Percentiles rank a stretch among this genome's conserved stretches.
phyloP scores from a whole-genome alignment of 257 asterid genomes.

The Jasminum sambac region DNA sequence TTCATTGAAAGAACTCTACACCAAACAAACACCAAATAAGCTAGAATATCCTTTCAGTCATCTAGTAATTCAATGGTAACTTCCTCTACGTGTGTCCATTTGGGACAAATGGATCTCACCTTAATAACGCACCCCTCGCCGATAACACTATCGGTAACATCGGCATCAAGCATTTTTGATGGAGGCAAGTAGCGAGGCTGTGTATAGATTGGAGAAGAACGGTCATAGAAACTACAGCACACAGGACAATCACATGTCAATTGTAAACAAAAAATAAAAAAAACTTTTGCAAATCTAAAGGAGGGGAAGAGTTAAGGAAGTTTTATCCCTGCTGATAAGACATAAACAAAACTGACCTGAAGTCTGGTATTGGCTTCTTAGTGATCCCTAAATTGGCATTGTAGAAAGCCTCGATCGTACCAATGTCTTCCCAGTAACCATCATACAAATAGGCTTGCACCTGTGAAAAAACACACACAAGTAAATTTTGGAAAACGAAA shows the following conservation, averaged over 20 bases:
- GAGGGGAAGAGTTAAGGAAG: background rate
- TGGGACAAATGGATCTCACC: conserved; percentile 28
- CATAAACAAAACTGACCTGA: conserved; percentile 35
- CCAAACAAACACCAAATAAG: background rate
- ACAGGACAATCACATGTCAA: background rate
- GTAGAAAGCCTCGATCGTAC: conserved; percentile 68
- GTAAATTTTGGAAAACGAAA: background rate
- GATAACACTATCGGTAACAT: conserved; percentile 65
- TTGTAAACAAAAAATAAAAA: background rate
- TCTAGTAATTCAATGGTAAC: background rate
- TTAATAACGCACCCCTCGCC: conserved; percentile 69
- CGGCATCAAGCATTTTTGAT: conserved; percentile 66
- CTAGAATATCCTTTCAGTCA: background rate
- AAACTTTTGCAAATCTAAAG: background rate
- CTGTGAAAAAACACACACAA: conserved; percentile 30
- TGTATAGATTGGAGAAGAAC: conserved; percentile 63
- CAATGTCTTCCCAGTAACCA: conserved; percentile 74
- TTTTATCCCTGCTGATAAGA: background rate
- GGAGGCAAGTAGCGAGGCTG: conserved; percentile 69
- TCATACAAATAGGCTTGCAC: conserved; percentile 64
- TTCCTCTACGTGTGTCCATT: background rate
- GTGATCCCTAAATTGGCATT: conserved; percentile 67
- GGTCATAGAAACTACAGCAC: conserved; percentile 56
- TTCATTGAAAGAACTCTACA: no score
- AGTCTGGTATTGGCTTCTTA: conserved; percentile 64